Base-by-base conservation (phyloP, 2,329 filamentous ascomycete species). In the Claviceps maximensis region DNA sequence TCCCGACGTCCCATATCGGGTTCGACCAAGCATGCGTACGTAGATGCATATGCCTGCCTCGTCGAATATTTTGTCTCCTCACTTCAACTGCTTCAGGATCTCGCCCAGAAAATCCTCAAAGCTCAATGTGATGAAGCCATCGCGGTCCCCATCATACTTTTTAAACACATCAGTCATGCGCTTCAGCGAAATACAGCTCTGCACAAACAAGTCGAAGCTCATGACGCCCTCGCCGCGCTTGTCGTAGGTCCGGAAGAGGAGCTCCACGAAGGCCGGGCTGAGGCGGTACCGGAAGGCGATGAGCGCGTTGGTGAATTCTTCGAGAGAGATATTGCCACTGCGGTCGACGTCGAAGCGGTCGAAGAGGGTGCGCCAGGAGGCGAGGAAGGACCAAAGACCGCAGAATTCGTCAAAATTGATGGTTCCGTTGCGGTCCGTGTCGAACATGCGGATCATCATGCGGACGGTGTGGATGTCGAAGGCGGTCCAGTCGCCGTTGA, bases 391-490 rank as follows among this genome's bases (percentile, higher is more conserved):
- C 93, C 93, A 98, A 23, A 98, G 76, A 19, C 89, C 91, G 65
- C 90, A 94, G 69, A 98, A 98, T 70, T 97, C 93, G 58, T 93
- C 84, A 68, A 95, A 97, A 56, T 86, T 89, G 67, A 98, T 94
- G 15, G 86, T 87, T 50, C 90, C 89, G 57, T 80, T 86, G 61
- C 87, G 85, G 70, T 96, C 87, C 54, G 86, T 87, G 71, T 97
- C 91, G 71, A 98, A 98, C 93, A 98, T 97, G 65, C 90, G 86
- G 60, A 98, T 96, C 90, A 98, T 96, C 88, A 97, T 95, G 64
- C 86, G 86, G 58, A 97, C 90, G 1, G 93, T 98, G 62, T 95
- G 87, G 4, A 83, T 78, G 69, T 98, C 90, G 67, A 98, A 98
- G 4, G 89, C 81, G 1, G 88, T 88, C 81, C 88, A 96, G 75